Evolutionary conservation across 164 flowering plant genomes (phyloP).

Genomic region (Piper longum): DNA sequence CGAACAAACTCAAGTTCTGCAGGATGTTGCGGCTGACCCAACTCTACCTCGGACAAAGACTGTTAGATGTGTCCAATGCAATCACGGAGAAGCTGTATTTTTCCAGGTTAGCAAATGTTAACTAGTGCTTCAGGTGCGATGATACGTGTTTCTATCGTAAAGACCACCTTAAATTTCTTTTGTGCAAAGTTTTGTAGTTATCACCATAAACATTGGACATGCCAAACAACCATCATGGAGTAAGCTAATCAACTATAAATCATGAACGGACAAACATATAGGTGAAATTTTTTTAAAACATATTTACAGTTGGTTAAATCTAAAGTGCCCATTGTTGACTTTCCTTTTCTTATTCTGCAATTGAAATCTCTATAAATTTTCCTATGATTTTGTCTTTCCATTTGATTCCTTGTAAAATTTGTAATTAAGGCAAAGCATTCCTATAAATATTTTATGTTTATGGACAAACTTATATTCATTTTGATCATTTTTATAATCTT

Average conservation of each 20-base stretch:
- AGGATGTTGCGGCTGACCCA: conserved; percentile 89
- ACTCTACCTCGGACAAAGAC: conserved; percentile 87
- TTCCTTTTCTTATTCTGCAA: too few species aligned
- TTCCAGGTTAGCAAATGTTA: conserved; percentile 50
- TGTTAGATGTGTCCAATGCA: conserved; percentile 55
- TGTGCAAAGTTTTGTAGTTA: background rate
- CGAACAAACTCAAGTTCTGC: conserved; percentile 67
- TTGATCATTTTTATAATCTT: too few species aligned
- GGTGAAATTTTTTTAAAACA: too few species aligned
- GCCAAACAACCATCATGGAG: background rate
- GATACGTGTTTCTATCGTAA: background rate
- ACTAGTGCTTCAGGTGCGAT: background rate
- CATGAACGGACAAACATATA: too few species aligned
- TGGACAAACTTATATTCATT: too few species aligned
- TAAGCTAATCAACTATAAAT: background rate
- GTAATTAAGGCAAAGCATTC: too few species aligned
- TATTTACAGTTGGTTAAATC: too few species aligned
- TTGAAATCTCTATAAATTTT: too few species aligned
- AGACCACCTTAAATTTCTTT: background rate
- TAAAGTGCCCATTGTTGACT: too few species aligned
- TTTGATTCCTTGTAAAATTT: too few species aligned
- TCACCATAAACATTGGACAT: background rate
- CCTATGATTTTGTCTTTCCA: too few species aligned
- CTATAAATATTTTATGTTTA: too few species aligned
- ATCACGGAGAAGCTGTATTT: conserved; percentile 89